Conservation (phyloP, 345 rosid species). For the Brassica juncea region DNA sequence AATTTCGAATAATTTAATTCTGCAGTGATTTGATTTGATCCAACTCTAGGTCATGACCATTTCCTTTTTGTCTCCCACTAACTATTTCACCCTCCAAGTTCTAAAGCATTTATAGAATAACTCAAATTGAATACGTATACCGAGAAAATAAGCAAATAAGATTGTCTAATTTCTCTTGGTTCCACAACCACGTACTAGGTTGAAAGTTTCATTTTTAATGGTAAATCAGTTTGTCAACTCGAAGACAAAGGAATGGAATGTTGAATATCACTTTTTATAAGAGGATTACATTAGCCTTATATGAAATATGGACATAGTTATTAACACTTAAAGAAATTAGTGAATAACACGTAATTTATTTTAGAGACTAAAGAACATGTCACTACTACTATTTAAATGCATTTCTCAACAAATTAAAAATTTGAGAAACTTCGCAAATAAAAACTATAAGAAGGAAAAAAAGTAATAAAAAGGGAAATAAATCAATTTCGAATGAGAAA, state of each 20-base stretch:
- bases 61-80: constrained; percentile 30
- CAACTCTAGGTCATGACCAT: constrained; percentile 10
- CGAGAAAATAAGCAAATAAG: neutral
- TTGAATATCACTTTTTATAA: neutral
- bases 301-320: neutral
- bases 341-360: neutral
- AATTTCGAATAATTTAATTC: neutral
- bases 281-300: neutral
- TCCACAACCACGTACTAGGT: neutral
- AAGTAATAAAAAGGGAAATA: neutral
- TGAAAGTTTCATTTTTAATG: neutral
- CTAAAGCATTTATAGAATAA: neutral
- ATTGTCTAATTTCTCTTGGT: neutral
- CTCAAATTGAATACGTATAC: neutral
- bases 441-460: neutral
- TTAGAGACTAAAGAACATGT: neutral
- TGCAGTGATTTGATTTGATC: neutral
- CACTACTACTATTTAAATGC: neutral
- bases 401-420: neutral
- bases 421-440: neutral
- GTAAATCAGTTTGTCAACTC: neutral
- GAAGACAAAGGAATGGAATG: neutral
- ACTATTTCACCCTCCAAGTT: neutral
- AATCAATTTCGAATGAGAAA: neutral
- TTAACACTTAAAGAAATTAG: neutral